These are phyloP conservation scores for Blepharisma stoltei DNA, from an alignment of 73 alveolate species.

Conservation along the genomic window DNA sequence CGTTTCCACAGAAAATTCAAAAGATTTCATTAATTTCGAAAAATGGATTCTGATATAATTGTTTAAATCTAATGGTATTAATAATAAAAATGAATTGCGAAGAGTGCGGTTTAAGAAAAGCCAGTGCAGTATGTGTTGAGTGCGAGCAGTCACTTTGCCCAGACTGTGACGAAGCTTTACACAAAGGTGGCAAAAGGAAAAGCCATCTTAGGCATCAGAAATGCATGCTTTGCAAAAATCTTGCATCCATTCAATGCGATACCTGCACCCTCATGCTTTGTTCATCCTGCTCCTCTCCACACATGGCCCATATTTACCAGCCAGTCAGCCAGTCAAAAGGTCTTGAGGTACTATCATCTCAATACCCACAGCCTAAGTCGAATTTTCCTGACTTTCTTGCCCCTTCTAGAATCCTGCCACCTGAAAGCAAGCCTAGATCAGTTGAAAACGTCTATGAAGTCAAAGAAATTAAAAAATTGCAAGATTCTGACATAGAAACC, in stretches of 20 bases:
- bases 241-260: not conserved
- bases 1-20: too few relatives aligned
- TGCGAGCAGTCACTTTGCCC: constrained; percentile 54
- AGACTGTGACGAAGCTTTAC: constrained; percentile 44
- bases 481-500: constrained; percentile 33
- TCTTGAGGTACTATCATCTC: not conserved
- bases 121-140: constrained; percentile 41
- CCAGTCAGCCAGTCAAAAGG: not conserved
- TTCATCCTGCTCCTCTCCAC: not conserved
- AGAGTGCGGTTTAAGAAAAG: constrained; percentile 49
- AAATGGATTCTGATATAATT: too few relatives aligned
- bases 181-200: constrained; percentile 57
- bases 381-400: not conserved
- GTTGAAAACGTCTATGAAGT: not conserved
- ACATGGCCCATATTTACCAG: not conserved
- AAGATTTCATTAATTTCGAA: too few relatives aligned
- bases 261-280: not conserved
- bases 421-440: not conserved
- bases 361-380: not conserved
- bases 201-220: constrained; percentile 30
- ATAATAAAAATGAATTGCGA: constrained; percentile 36
- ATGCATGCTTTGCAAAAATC: not conserved
- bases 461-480: not conserved
- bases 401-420: not conserved
- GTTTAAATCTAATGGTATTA: too few relatives aligned